Base-by-base conservation (phyloP, 2,329 filamentous ascomycete genomes). In the Annulohypoxylon truncatum region DNA sequence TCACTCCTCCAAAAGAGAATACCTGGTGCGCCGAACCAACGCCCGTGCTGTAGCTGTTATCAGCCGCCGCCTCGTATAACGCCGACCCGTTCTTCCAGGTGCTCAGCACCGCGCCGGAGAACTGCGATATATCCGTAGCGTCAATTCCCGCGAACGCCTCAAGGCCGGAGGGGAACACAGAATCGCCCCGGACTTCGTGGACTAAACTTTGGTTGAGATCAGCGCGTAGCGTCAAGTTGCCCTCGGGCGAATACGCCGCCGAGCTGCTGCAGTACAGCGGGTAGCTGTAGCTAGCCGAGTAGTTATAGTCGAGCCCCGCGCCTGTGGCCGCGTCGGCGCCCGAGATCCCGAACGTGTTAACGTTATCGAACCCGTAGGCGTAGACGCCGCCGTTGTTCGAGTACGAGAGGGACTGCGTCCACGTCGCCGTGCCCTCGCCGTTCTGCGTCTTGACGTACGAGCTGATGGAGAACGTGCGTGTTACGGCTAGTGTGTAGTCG, bases 51-150 rank as follows among this genome's bases (percentile, higher is more conserved):
- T 75, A 79, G 66, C 79, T 82, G 66, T 80, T 79, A 9, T 84
- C 81, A 31, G 74, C 82, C 56, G 75, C 76, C 54, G 81, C 79
- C n/a, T 82, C 79, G 74, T 88, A 91, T 28, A 74, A 77, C 4
- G 88, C 89, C 4, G 81, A 84, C 29, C 88, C 89, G 38, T 86
- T 85, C 67, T 89, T 85, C 40, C 74, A 82, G 0, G 88, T 91
- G 1, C 72, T 75, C 8, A 88, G 73, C 2, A 67, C 68, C 7
- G 75, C 74, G 29, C 70, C 77, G 55, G 47, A 48, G 56, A 66
- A 75, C 20, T 38, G 35, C 50, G 75, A 40, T 65, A 79, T 38
- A 5, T 75, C 57, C 20, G 77, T 26, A 52, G 73, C 50, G 38
- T 73, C 61, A 59, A 79, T 48, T 3, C 76, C 61, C 22, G 78